A percentile compares a stretch with the other conserved stretches of the same genome.
Conservation (phyloP, 2,329 filamentous ascomycete genomes). For the Emergomyces pasteurianus region DNA sequence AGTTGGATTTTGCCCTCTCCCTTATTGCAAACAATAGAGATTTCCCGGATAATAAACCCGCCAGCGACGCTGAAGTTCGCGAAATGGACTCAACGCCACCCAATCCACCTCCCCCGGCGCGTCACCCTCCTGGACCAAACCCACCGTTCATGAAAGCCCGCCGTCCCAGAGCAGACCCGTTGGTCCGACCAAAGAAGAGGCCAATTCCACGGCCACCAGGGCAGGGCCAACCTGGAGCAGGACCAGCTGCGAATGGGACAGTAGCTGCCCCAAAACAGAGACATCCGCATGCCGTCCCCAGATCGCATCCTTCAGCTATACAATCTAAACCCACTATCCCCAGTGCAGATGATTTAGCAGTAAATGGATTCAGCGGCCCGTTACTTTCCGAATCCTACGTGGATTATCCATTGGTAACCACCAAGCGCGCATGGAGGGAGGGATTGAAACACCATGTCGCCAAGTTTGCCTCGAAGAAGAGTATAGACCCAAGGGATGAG, state of each 20-base stretch:
- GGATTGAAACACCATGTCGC: slow-evolving; percentile 80
- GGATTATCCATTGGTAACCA: slow-evolving; percentile 65
- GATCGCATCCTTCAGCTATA: slow-evolving; percentile 10
- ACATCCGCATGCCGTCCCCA: slow-evolving; percentile 12
- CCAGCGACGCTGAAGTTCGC: background rate
- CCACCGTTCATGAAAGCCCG: slow-evolving; percentile 35
- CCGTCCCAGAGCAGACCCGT: slow-evolving; percentile 47
- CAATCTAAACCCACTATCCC: slow-evolving; percentile 8
- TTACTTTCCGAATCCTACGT: slow-evolving; percentile 29
- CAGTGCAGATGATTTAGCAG: slow-evolving; percentile 20
- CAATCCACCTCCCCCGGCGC: slow-evolving; percentile 36
- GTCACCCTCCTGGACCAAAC: slow-evolving; percentile 34
- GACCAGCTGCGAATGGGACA: slow-evolving; percentile 12
- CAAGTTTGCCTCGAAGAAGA: slow-evolving; percentile 56
- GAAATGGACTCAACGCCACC: slow-evolving; percentile 26
- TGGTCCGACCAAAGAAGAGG: slow-evolving; percentile 49
- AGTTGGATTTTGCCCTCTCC: background rate
- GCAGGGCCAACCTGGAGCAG: background rate
- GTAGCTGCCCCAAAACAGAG: slow-evolving; percentile 6
- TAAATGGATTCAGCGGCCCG: slow-evolving; percentile 33
- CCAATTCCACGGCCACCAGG: slow-evolving; percentile 17
- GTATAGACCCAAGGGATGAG: slow-evolving; percentile 60
- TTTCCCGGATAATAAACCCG: background rate
- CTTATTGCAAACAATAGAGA: background rate
- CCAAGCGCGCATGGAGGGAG: slow-evolving; percentile 67